phyloP scores from a whole-genome alignment of 2,329 filamentous ascomycete species.

The Orbilia blumenaviensis region DNA sequence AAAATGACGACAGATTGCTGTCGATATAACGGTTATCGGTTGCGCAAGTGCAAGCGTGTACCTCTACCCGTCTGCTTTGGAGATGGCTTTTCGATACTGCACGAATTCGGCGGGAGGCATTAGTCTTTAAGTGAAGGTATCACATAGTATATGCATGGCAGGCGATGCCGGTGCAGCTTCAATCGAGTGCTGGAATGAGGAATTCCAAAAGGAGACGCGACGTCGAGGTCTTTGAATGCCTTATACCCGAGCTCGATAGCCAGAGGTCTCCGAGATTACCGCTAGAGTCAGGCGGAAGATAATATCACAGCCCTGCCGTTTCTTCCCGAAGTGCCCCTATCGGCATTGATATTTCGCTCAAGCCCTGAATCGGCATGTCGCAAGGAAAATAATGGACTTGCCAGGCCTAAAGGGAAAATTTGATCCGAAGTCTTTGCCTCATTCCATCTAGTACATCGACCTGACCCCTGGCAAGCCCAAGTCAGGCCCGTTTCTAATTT shows the following conservation, averaged over 20 bases:
- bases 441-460: conserved; percentile 39
- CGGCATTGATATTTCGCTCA: conserved; percentile 52
- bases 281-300: not conserved
- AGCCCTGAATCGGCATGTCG: conserved; percentile 21
- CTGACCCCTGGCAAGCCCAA: conserved; percentile 15
- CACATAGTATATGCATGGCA: not conserved
- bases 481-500: conserved; percentile 35
- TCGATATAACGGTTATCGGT: conserved; percentile 8
- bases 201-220: not conserved
- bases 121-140: conserved; percentile 4
- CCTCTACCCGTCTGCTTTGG: not conserved
- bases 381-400: conserved; percentile 8
- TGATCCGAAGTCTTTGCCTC: conserved; percentile 53
- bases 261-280: conserved; percentile 8
- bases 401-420: conserved; percentile 49
- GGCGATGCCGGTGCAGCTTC: not conserved
- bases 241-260: not conserved
- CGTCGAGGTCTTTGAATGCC: not conserved
- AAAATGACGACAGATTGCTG: conserved; percentile 30
- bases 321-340: conserved; percentile 49
- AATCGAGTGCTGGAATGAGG: not conserved
- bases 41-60: conserved; percentile 1
- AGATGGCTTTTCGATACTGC: not conserved
- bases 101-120: not conserved
- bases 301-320: conserved; percentile 33